Base-by-base conservation (phyloP, 192 early-diverging fungal genomes). In the Phycomyces blakesleeanus region DNA sequence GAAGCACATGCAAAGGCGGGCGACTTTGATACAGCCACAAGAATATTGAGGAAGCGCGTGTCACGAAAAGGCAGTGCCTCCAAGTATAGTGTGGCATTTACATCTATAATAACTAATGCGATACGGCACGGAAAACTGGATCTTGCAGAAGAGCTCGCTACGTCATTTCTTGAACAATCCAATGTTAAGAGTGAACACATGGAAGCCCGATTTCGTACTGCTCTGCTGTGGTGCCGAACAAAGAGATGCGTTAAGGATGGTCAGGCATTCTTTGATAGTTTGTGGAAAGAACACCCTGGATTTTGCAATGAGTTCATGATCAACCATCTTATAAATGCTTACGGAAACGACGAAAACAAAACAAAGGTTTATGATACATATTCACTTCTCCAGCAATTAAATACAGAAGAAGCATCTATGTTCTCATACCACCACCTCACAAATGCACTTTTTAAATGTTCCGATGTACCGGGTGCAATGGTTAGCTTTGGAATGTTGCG, bases 391-490 rank as follows among this genome's bases (percentile, higher is more conserved):
- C 14, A 44, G 14, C 22, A 26, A 7, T 5, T n/a, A 14, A 21
- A 26, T 21, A 47, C 16, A 0, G 22, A 59, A 0, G 16, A 51
- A n/a, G 38, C 37, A 5, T 21, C 55, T 9, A 51, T 50, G 16
- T 26, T 37, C 29, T 49, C 71, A 6, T 40, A 59, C 20, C 59
- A 63, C 27, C 34, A 63, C 24, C 27, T 67, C 10, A 26, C 60
- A 12, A 24, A 73, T 14, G 60, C 71, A 3, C 16, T 73, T 11
- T 73, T 73, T 41, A 59, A 59, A 14, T 73, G 71, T 39, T 55
- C 56, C 4, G 59, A 73, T 37, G 26, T 67, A 18, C 56, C 65
- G 21, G 60, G 42, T 0, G 71, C 71, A 6, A 29, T 73, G 14
- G 41, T 22, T 44, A 64, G 59, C 9, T 66, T 67, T 57, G 56